Evolutionary conservation across 306 rosid genomes (phyloP), one percentile per base, ranked within the genome.

Genomic region (Fragaria nilgerrensis): DNA sequence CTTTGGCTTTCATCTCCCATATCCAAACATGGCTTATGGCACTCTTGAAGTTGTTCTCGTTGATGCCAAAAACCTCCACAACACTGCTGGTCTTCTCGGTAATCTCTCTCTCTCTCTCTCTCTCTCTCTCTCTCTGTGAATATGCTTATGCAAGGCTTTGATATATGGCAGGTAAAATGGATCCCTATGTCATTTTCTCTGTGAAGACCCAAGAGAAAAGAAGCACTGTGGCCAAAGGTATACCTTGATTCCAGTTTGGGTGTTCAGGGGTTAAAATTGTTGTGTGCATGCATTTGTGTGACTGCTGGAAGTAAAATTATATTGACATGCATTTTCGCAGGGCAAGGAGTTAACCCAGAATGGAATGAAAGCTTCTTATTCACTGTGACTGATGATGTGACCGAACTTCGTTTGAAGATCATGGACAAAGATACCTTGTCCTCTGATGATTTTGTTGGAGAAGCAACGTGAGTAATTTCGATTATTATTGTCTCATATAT

Each of bases 311-410:
- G 15, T 61, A 61, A 27, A 27, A 14, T 62, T 9, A 29, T 14
- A 32, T 62, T 14, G n/a, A 32, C n/a, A 29, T 63, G 68, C 22
- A 15, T 15, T 23, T 63, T 63, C 79, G 74, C 84, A 90, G 97
- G 88, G 9, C 45, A 90, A 79, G 96, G 97, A 44, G 36, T 80
- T 19, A 75, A 87, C 3, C 94, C 96, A n/a, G 89, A 90, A 48
- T 92, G 97, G 97, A 90, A 90, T 12, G 97, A 92, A 75, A 87
- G 7, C 50, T 92, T 92, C 81, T 74, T 89, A 13, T 92, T 90
- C 80, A 85, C 76, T 41, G 56, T 92, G 50, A 79, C 97, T 10
- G 90, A 86, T 3, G 91, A 86, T 23, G 87, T 72, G 78, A 75
- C 87, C 34, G 92, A 89, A 41, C 86, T 92, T 80, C 75, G n/a